Percentiles rank a stretch among this genome's conserved stretches.
phyloP scores from a whole-genome alignment of 2,329 filamentous ascomycete genomes.

The Fusarium cyanostomum region DNA sequence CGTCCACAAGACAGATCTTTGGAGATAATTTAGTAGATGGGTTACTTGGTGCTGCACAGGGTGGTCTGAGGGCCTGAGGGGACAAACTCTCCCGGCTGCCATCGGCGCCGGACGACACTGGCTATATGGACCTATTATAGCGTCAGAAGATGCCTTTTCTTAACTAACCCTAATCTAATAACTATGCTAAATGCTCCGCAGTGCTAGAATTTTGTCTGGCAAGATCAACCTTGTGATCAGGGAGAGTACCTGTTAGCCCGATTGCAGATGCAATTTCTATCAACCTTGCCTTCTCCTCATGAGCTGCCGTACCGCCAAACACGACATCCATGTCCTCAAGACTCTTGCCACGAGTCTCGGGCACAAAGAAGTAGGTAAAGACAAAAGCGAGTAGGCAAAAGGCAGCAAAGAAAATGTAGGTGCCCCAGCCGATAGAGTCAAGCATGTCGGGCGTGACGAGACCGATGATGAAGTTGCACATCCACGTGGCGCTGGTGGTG shows the following conservation, averaged over 20 bases:
- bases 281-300: conserved; percentile 14
- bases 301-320: conserved; percentile 45
- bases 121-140: too few relatives aligned
- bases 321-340: conserved; percentile 66
- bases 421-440: conserved; percentile 59
- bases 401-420: conserved; percentile 69
- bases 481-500: conserved; percentile 59
- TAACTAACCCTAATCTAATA: neutral
- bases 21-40: too few relatives aligned
- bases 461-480: conserved; percentile 51
- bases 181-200: neutral
- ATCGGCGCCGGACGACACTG: too few relatives aligned
- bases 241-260: conserved; percentile 1
- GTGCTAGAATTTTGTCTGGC: neutral
- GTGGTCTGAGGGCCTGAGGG: too few relatives aligned
- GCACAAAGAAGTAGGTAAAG: conserved; percentile 65
- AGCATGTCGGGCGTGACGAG: conserved; percentile 59
- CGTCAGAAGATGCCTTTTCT: too few relatives aligned
- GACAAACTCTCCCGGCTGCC: too few relatives aligned
- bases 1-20: too few relatives aligned
- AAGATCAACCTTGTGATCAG: conserved; percentile 13
- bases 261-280: conserved; percentile 14
- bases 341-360: conserved; percentile 65
- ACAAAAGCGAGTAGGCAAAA: conserved; percentile 60
- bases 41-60: too few relatives aligned